Percentiles rank a stretch among this genome's conserved stretches.
Evolutionary conservation across 164 flowering plant genomes (phyloP).

Genomic region (Dillenia suffruticosa): DNA sequence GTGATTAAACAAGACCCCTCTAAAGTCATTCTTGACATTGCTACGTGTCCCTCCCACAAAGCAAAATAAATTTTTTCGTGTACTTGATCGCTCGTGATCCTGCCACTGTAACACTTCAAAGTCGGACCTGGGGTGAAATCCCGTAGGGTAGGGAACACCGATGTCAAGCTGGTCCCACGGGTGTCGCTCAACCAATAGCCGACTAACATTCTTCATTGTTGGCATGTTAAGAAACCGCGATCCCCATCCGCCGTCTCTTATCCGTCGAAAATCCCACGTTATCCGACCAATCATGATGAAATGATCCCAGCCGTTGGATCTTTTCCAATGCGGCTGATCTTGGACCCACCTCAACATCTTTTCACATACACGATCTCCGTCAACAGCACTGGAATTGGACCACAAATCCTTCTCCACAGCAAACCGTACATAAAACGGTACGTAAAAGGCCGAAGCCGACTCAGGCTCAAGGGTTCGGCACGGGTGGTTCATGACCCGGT

Average conservation of each 20-base stretch:
- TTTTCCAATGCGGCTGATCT: slow-evolving; percentile 45
- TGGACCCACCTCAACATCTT: slow-evolving; percentile 55
- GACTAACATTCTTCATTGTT: slow-evolving; percentile 68
- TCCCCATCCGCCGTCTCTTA: slow-evolving; percentile 74
- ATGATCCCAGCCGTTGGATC: slow-evolving; percentile 82
- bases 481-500: slow-evolving; percentile 24
- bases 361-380: slow-evolving; percentile 57
- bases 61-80: slow-evolving; percentile 48
- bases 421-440: slow-evolving; percentile 23
- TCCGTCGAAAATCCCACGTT: slow-evolving; percentile 90
- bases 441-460: slow-evolving; percentile 18
- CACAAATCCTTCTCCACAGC: slow-evolving; percentile 57
- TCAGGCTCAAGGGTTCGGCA: slow-evolving; percentile 25
- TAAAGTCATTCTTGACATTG: slow-evolving; percentile 54
- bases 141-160: slow-evolving; percentile 94
- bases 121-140: slow-evolving; percentile 77
- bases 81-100: slow-evolving; percentile 37
- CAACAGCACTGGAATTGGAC: slow-evolving; percentile 32
- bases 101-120: slow-evolving; percentile 69
- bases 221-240: slow-evolving; percentile 65
- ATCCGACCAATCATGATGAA: slow-evolving; percentile 80
- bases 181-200: slow-evolving; percentile 79
- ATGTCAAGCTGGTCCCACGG: slow-evolving; percentile 89
- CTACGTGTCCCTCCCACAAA: slow-evolving; percentile 84
- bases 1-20: slow-evolving; percentile 50